These are phyloP conservation scores for Euptelea pleiosperma DNA, from an alignment of 164 flowering plant genomes.

Conservation along the genomic window DNA sequence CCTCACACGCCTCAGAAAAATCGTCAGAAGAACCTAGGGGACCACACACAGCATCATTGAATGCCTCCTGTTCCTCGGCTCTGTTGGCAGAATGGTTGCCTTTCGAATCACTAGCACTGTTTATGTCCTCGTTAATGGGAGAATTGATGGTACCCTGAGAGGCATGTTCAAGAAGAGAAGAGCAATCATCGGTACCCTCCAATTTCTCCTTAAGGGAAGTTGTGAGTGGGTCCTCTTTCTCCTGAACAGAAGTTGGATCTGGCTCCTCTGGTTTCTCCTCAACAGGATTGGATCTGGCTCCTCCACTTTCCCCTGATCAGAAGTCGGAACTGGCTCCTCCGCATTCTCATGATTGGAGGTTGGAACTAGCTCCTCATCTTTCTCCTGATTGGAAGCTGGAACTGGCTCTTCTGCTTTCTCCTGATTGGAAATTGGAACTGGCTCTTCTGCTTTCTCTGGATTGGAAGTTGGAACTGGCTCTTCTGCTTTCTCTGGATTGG, in stretches of 20 bases:
- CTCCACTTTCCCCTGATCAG: not conserved
- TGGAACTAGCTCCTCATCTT: not conserved
- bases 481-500: slow-evolving; percentile 4
- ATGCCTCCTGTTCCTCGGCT: slow-evolving; percentile 1
- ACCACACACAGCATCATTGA: slow-evolving; percentile 18
- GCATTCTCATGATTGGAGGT: not conserved
- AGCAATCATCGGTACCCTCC: not conserved
- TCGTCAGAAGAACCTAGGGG: slow-evolving; percentile 30
- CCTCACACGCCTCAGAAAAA: slow-evolving; percentile 43
- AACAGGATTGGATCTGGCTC: not conserved
- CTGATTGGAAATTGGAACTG: slow-evolving; percentile 1
- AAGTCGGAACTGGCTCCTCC: not conserved
- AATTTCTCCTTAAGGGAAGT: not conserved
- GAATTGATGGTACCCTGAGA: not conserved
- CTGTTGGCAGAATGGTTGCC: slow-evolving; percentile 6
- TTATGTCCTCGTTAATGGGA: not conserved
- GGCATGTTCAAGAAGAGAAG: slow-evolving; percentile 12
- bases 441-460: slow-evolving; percentile 3
- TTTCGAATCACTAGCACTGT: not conserved
- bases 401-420: slow-evolving; percentile 7
- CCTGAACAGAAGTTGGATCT: not conserved
- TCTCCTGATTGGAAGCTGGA: not conserved
- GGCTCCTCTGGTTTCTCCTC: not conserved
- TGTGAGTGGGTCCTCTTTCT: not conserved
- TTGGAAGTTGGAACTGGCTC: slow-evolving; percentile 3